Percentiles rank a stretch among this genome's conserved stretches.
Conservation (phyloP, 345 rosid genomes). For the Boechera stricta region DNA sequence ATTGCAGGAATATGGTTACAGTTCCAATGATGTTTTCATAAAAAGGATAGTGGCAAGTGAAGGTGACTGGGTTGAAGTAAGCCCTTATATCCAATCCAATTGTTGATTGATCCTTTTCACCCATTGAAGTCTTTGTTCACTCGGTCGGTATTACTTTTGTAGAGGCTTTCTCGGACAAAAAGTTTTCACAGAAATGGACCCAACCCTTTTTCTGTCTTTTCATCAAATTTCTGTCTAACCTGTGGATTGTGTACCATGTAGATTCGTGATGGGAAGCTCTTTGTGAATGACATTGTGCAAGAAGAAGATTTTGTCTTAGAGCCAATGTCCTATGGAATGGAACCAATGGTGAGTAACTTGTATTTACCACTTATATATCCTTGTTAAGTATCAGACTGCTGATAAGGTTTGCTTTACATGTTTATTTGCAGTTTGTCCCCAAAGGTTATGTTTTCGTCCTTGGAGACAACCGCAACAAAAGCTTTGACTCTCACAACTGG, state of each 20-base stretch:
- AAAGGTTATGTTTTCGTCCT: conserved; percentile 79
- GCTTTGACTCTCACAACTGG: conserved; percentile 92
- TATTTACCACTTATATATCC: background rate
- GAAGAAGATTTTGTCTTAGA: conserved; percentile 80
- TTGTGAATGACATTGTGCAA: conserved; percentile 67
- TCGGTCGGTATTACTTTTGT: conserved; percentile 35
- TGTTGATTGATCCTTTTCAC: conserved; percentile 44
- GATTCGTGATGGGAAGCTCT: conserved; percentile 76
- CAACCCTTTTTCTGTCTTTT: background rate
- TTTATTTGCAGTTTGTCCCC: conserved; percentile 72
- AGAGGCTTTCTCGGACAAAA: conserved; percentile 19
- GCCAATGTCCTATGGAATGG: conserved; percentile 74
- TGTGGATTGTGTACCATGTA: conserved; percentile 35
- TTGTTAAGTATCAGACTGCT: conserved; percentile 9
- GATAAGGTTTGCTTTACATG: conserved; percentile 9
- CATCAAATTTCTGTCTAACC: conserved; percentile 10
- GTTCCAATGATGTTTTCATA: conserved; percentile 66
- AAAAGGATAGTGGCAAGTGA: conserved; percentile 94
- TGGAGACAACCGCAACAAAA: conserved; percentile 94
- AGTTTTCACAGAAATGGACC: conserved; percentile 32
- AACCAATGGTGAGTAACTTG: conserved; percentile 58
- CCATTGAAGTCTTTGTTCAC: conserved; percentile 26
- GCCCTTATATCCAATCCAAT: conserved; percentile 49
- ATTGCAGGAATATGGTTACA: conserved; percentile 65
- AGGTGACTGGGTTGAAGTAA: conserved; percentile 89